Base-by-base conservation (phyloP, 768 basidiomycete species). In the Suillus bovinus region DNA sequence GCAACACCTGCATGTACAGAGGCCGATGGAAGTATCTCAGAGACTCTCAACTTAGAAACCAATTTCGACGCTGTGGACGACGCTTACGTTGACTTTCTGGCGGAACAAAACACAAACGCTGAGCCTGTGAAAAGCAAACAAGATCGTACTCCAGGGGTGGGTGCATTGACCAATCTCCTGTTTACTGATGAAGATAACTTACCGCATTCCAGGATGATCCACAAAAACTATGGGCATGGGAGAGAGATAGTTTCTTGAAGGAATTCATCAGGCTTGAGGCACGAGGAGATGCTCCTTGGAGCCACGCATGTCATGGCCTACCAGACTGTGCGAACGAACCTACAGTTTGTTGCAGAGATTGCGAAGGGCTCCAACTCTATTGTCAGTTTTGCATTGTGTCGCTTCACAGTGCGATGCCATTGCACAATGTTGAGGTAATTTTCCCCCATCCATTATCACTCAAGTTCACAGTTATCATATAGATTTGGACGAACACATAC, bases 361-460 rank as follows among this genome's bases (percentile, higher is more conserved):
- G 50, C 1, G n/a, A 55, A 38, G 24, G 31, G 24, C n/a, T 55
- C 2, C 31, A 55, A 14, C 24, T 29, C 0, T 41, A 58, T 8
- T 66, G 63, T n/a, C 31, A 3, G 13, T 16, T 20, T 14, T 71
- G 69, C 41, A 34, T 64, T 41, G 33, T 69, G 1, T 1, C 22
- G 17, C 39, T 54, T 11, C 68, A 70, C 20, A 29, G 7, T 7
- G 24, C 34, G 5, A 54, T 14, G 11, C 70, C 64, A 2, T 60
- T 71, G 5, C 69, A 71, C 44, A 55, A 58, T n/a, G 29, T 71
- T 13, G 61, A 68, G 66, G 68, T 68, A n/a, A 20, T 53, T 61
- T 42, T n/a, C 17, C 41, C 41, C 20, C 41, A 3, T n/a, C 11
- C 24, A 7, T 2, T 27, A 16, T 52, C 38, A 38, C 9, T 59